Conservation (phyloP, 805 yeast genomes). For the Kuraishia molischiana region DNA sequence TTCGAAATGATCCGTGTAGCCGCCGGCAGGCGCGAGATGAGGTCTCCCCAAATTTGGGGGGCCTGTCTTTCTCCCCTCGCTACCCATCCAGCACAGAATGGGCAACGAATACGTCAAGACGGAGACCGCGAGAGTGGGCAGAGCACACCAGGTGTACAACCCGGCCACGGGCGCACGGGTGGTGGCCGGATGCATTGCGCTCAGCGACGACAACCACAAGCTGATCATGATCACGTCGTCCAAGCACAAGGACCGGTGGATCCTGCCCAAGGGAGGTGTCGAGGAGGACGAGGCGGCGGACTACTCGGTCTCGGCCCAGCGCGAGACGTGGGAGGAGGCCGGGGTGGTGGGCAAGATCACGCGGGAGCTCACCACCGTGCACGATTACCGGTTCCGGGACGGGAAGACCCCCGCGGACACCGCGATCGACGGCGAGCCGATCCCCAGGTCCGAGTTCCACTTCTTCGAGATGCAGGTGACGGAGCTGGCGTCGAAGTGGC, state of each 20-base stretch:
- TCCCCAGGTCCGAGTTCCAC: conserved; percentile 79
- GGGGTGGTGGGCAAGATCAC: conserved; percentile 69
- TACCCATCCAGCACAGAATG: no score
- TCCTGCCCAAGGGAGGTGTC: conserved; percentile 93
- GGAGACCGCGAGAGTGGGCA: conserved; percentile 38
- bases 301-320: conserved; percentile 43
- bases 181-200: conserved; percentile 87
- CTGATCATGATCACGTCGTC: conserved; percentile 77
- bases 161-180: conserved; percentile 62
- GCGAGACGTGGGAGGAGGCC: conserved; percentile 98
- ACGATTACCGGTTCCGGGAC: conserved; percentile 33
- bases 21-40: no score
- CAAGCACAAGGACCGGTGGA: conserved; percentile 64
- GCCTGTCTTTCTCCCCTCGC: no score
- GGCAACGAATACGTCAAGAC: no score
- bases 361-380: conserved; percentile 50
- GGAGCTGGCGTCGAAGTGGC: conserved; percentile 56
- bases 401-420: conserved; percentile 6
- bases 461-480: conserved; percentile 69
- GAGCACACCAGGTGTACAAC: conserved; percentile 52
- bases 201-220: conserved; percentile 43
- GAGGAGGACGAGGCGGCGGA: conserved; percentile 66
- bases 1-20: no score
- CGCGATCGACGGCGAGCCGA: conserved; percentile 14
- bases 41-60: no score